Conservation (phyloP, 2,329 filamentous ascomycete species). For the Claviceps spartinae region DNA sequence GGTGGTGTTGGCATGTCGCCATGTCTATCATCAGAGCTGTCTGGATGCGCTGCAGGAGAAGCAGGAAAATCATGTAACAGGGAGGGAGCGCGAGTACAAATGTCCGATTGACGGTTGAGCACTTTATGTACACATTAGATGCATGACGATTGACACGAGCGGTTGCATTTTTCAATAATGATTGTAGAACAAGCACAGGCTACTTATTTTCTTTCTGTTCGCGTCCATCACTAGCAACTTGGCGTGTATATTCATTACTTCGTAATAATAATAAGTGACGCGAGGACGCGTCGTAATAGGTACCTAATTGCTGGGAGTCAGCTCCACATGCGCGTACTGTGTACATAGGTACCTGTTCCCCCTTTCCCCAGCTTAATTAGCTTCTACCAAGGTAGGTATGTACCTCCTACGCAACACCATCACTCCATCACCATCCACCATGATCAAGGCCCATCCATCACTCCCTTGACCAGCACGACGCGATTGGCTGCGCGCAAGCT, state of each 20-base stretch:
- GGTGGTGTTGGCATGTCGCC: slow-evolving; percentile 55
- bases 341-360: neutral
- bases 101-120: slow-evolving; percentile 43
- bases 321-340: neutral
- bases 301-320: too few relatives aligned
- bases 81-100: slow-evolving; percentile 35
- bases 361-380: neutral
- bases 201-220: neutral
- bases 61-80: slow-evolving; percentile 33
- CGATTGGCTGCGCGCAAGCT: neutral
- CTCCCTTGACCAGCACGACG: neutral
- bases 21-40: slow-evolving; percentile 57
- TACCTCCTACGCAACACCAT: neutral
- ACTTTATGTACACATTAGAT: slow-evolving; percentile 3
- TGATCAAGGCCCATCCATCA: neutral
- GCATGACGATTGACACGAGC: slow-evolving; percentile 1
- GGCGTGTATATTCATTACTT: too few relatives aligned
- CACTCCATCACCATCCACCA: neutral
- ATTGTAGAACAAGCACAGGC: too few relatives aligned
- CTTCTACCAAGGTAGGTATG: neutral
- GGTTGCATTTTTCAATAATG: neutral
- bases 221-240: too few relatives aligned
- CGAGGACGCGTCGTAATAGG: too few relatives aligned
- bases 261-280: too few relatives aligned
- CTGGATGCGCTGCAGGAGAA: slow-evolving; percentile 50